Percentiles rank a stretch among this genome's conserved stretches.
These are phyloP conservation scores for Nicotiana benthamiana DNA, from an alignment of 257 asterid species.

Conservation along the genomic window DNA sequence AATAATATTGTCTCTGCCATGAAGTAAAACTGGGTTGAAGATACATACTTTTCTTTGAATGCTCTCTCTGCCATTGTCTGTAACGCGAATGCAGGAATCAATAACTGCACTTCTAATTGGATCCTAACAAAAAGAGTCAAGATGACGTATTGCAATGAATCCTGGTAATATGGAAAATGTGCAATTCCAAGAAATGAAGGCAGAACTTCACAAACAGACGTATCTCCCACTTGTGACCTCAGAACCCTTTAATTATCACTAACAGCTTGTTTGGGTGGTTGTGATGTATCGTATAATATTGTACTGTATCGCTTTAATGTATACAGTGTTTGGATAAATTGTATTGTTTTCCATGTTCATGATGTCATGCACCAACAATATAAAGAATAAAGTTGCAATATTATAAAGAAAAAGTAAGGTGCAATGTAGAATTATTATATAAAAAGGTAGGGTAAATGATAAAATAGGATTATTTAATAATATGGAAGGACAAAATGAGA, in stretches of 20 bases:
- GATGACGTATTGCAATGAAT: conserved; percentile 9
- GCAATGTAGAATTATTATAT: too few relatives aligned
- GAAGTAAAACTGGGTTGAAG: conserved; percentile 7
- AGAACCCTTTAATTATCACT: neutral
- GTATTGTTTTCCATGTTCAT: too few relatives aligned
- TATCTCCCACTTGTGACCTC: neutral
- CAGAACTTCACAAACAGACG: neutral
- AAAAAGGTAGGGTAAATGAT: too few relatives aligned
- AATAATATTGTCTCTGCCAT: neutral
- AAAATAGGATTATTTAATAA: too few relatives aligned
- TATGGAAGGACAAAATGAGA: too few relatives aligned
- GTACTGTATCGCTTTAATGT: too few relatives aligned
- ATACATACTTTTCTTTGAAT: conserved; percentile 69
- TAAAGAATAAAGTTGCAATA: too few relatives aligned
- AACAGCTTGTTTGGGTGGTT: too few relatives aligned
- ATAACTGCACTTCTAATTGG: conserved; percentile 91
- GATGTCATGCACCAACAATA: too few relatives aligned
- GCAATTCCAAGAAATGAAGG: neutral
- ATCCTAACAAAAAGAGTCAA: conserved; percentile 40
- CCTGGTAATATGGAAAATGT: neutral
- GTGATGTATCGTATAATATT: too few relatives aligned
- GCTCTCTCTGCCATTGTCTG: conserved; percentile 97
- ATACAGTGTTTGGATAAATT: too few relatives aligned
- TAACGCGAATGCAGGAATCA: conserved; percentile 93
- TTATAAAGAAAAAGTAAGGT: too few relatives aligned